A percentile compares a stretch with the other conserved stretches of the same genome.
phyloP scores from a whole-genome alignment of 345 rosid species.

The Eutrema heterophyllum region DNA sequence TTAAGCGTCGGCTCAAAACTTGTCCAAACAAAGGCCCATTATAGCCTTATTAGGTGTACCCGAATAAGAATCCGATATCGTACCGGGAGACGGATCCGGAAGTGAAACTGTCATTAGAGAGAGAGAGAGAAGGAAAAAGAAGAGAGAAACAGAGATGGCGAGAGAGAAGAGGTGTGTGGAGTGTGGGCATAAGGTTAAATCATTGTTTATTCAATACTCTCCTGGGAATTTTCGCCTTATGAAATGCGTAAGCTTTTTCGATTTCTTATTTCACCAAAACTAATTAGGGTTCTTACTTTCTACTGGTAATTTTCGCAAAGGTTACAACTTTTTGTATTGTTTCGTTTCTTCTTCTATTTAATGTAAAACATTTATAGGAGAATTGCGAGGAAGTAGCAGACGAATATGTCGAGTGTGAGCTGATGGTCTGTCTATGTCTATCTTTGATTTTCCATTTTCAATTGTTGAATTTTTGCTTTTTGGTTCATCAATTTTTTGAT shows the following conservation, averaged over 20 bases:
- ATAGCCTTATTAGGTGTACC: background rate
- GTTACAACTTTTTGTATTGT: background rate
- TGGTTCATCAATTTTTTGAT: background rate
- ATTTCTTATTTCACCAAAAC: background rate
- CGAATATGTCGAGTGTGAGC: conserved; percentile 74
- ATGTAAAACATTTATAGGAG: conserved; percentile 32
- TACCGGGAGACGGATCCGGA: background rate
- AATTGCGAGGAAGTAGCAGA: conserved; percentile 70
- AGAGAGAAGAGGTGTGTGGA: conserved; percentile 52
- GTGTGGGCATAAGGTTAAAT: conserved; percentile 54
- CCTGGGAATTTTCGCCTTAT: conserved; percentile 68
- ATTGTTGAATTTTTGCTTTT: background rate
- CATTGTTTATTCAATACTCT: conserved; percentile 64
- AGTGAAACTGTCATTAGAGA: background rate
- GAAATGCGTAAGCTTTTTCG: conserved; percentile 55
- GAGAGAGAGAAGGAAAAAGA: background rate
- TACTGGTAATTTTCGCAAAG: background rate
- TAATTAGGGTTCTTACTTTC: background rate
- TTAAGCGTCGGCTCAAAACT: background rate
- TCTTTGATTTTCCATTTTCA: background rate
- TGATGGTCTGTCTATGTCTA: conserved; percentile 42
- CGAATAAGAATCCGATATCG: background rate
- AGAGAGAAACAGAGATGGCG: background rate
- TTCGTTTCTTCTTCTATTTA: too few relatives aligned
- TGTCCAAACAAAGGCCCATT: background rate